Percentiles rank a stretch among this genome's conserved stretches.
These are phyloP conservation scores for Candida ulmi DNA, from an alignment of 805 yeast genomes.

Conservation along the genomic window DNA sequence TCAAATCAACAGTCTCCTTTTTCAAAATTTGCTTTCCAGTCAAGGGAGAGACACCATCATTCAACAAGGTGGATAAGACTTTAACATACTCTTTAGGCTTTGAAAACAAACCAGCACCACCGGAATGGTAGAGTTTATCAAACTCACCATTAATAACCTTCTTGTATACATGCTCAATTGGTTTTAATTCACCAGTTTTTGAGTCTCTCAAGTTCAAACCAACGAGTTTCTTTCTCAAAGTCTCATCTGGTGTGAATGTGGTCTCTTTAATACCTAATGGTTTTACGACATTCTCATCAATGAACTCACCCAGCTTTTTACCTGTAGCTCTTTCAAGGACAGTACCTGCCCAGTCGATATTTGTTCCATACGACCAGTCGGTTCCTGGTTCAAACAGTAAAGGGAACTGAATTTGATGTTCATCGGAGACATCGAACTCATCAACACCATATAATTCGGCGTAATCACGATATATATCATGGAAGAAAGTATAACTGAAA, in stretches of 20 bases:
- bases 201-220: slow-evolving; percentile 17
- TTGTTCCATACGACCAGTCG: slow-evolving; percentile 29
- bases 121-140: slow-evolving; percentile 23
- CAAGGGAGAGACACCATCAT: slow-evolving; percentile 33
- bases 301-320: slow-evolving; percentile 23
- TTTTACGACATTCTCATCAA: slow-evolving; percentile 23
- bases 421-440: slow-evolving; percentile 11
- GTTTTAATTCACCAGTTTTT: slow-evolving; percentile 10
- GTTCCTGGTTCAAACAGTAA: slow-evolving; percentile 33
- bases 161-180: slow-evolving; percentile 9
- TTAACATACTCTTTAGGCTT: slow-evolving; percentile 35
- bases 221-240: slow-evolving; percentile 17
- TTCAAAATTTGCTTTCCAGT: slow-evolving; percentile 28
- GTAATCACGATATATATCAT: slow-evolving; percentile 20
- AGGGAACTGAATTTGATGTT: slow-evolving; percentile 18
- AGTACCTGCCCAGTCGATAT: slow-evolving; percentile 33
- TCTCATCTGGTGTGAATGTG: slow-evolving; percentile 21
- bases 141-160: slow-evolving; percentile 6
- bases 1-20: slow-evolving; percentile 27
- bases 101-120: slow-evolving; percentile 40
- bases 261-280: slow-evolving; percentile 26
- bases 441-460: slow-evolving; percentile 10
- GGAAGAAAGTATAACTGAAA: slow-evolving; percentile 29
- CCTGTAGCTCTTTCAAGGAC: slow-evolving; percentile 27
- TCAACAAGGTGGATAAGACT: slow-evolving; percentile 33